Percentiles rank a stretch among this genome's conserved stretches.
phyloP scores from a whole-genome alignment of 2,329 filamentous ascomycete species.

The Didymosphaeria variabile region DNA sequence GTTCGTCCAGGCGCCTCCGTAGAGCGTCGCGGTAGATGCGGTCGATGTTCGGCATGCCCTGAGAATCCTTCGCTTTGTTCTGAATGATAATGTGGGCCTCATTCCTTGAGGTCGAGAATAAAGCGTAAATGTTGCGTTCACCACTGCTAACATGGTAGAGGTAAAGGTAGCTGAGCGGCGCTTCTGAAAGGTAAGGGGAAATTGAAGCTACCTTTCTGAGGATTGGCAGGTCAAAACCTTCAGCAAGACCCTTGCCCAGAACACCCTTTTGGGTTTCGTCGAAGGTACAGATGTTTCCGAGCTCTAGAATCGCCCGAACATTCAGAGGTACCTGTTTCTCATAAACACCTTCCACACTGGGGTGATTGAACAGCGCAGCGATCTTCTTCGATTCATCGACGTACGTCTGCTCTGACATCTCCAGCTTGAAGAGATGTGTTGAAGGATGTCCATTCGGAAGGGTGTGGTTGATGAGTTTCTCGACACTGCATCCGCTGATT shows the following conservation, averaged over 20 bases:
- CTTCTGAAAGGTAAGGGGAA: conserved; percentile 77
- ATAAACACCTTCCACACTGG: conserved; percentile 96
- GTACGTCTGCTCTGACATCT: conserved; percentile 87
- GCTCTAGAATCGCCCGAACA: conserved; percentile 83
- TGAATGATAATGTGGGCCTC: conserved; percentile 90
- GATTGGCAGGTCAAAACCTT: conserved; percentile 86
- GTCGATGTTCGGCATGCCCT: conserved; percentile 88
- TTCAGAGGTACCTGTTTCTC: conserved; percentile 91
- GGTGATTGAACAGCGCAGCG: conserved; percentile 83
- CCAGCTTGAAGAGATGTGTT: conserved; percentile 92
- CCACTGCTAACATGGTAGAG: conserved; percentile 91
- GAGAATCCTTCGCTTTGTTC: conserved; percentile 80
- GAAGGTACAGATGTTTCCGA: conserved; percentile 92
- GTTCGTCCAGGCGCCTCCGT: conserved; percentile 70
- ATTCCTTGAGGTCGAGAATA: conserved; percentile 84
- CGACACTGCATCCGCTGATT: conserved; percentile 83
- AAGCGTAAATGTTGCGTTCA: conserved; percentile 89
- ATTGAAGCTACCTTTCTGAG: conserved; percentile 74
- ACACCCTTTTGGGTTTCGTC: conserved; percentile 91
- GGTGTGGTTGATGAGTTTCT: conserved; percentile 92
- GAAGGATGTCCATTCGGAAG: conserved; percentile 95
- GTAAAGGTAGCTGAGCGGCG: conserved; percentile 83
- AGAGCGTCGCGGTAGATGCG: conserved; percentile 86
- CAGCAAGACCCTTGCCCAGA: conserved; percentile 88
- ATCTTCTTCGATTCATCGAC: conserved; percentile 86